Conservation (phyloP, 208 protist species). For the Leishmania aethiopica region DNA sequence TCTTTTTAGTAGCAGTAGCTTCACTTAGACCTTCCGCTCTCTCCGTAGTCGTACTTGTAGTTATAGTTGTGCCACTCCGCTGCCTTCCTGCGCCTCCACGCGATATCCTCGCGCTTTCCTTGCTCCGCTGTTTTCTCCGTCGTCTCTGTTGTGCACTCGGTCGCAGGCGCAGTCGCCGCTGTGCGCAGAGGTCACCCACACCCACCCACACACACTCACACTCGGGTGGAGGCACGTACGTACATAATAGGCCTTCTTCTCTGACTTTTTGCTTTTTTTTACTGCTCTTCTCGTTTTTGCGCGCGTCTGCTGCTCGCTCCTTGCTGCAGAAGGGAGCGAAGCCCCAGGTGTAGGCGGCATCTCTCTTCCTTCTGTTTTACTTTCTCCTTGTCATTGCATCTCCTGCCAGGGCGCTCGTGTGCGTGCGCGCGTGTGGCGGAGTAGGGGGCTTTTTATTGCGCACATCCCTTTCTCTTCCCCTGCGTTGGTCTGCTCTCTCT, state of each 20-base stretch:
- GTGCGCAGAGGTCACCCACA: background rate
- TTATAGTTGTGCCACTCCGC: background rate
- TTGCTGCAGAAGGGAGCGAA: background rate
- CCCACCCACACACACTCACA: background rate
- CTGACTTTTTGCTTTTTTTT: background rate
- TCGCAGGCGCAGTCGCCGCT: background rate
- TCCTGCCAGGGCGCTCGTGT: background rate
- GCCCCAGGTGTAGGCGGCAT: background rate
- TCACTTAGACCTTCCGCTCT: background rate
- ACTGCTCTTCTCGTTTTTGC: background rate
- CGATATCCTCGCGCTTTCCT: background rate
- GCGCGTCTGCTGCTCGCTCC: background rate
- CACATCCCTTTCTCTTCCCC: background rate
- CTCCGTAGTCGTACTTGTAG: background rate
- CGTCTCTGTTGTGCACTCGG: background rate
- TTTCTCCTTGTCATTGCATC: background rate
- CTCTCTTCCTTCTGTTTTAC: background rate
- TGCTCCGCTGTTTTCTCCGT: background rate
- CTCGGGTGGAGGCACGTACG: background rate
- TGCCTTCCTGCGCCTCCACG: background rate
- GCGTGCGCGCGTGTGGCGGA: background rate
- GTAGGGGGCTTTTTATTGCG: background rate
- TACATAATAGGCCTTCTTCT: background rate
- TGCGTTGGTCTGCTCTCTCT: background rate
- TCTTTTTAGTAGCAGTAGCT: background rate